A percentile compares a stretch with the other conserved stretches of the same genome.
These are phyloP conservation scores for Torulaspora franciscae DNA, from an alignment of 805 yeast genomes.

Conservation along the genomic window DNA sequence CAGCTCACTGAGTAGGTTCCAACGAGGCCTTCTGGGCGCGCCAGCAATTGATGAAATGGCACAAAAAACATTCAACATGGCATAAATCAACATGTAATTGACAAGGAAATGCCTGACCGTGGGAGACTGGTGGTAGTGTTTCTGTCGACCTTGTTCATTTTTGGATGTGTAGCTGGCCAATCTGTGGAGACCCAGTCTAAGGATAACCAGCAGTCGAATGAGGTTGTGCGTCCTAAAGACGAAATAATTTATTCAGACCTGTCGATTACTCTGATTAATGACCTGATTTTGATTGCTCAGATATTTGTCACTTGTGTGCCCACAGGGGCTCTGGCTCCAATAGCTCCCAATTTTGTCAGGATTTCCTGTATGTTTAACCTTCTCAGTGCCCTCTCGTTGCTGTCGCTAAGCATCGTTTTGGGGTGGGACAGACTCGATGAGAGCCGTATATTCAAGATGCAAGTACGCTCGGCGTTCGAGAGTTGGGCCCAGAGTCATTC, in stretches of 20 bases:
- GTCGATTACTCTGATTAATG: slow-evolving; percentile 9
- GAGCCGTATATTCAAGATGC: slow-evolving; percentile 11
- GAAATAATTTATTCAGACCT: slow-evolving; percentile 11
- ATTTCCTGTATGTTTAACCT: slow-evolving; percentile 14
- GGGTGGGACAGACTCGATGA: slow-evolving; percentile 17
- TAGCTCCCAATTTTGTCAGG: slow-evolving; percentile 10
- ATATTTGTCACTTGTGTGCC: slow-evolving; percentile 16
- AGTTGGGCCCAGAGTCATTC: slow-evolving; percentile 13
- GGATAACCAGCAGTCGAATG: slow-evolving; percentile 5
- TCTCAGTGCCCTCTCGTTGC: slow-evolving; percentile 12
- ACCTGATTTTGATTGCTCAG: slow-evolving; percentile 13
- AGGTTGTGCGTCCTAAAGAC: slow-evolving; percentile 1
- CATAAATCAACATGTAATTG: background rate
- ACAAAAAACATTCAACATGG: background rate
- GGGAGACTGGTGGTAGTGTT: background rate
- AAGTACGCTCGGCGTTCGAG: slow-evolving; percentile 9
- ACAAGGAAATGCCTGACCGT: slow-evolving; percentile 1
- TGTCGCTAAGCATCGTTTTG: slow-evolving; percentile 10
- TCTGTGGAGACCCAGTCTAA: background rate
- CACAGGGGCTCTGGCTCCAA: slow-evolving; percentile 11
- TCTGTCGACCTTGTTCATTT: background rate
- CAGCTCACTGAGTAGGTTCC: background rate
- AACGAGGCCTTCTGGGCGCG: slow-evolving; percentile 1
- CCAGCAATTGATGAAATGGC: slow-evolving; percentile 1
- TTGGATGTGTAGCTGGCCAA: background rate